These are phyloP conservation scores for Ustilago tritici DNA, from an alignment of 1,284 basidiomycete species.

Conservation along the genomic window DNA sequence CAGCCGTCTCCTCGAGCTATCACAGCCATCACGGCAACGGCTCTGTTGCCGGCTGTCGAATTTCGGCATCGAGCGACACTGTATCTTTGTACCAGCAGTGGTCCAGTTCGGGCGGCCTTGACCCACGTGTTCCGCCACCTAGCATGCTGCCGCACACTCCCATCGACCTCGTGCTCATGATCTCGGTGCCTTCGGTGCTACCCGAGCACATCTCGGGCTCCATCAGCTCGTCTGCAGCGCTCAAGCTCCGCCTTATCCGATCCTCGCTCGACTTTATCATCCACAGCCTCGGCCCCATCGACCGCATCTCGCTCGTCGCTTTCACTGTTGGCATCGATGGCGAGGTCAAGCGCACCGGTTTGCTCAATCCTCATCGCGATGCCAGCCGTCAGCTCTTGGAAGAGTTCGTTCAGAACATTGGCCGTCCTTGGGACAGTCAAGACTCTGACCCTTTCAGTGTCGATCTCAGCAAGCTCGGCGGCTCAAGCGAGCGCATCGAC, in stretches of 20 bases:
- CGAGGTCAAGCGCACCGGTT: conserved; percentile 55
- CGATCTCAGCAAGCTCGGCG: conserved; percentile 57
- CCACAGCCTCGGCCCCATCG: conserved; percentile 58
- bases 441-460: conserved; percentile 57
- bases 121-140: conserved; percentile 60
- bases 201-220: conserved; percentile 70
- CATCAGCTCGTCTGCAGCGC: conserved; percentile 79
- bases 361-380: conserved; percentile 56
- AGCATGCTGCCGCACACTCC: conserved; percentile 79
- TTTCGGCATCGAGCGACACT: conserved; percentile 32
- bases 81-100: conserved; percentile 56
- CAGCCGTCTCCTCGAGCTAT: conserved; percentile 40
- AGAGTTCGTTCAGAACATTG: conserved; percentile 58
- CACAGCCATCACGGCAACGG: conserved; percentile 34
- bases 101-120: conserved; percentile 61
- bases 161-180: conserved; percentile 89
- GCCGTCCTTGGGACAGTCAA: conserved; percentile 55
- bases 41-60: conserved; percentile 5
- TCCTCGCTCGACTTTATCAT: conserved; percentile 64
- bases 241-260: conserved; percentile 63
- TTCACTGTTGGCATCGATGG: conserved; percentile 59
- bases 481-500: conserved; percentile 60
- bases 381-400: conserved; percentile 45
- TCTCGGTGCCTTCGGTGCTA: conserved; percentile 78
- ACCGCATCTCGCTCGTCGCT: conserved; percentile 61